phyloP scores from a whole-genome alignment of 192 early-diverging fungal genomes.

The Lobosporangium transversale region DNA sequence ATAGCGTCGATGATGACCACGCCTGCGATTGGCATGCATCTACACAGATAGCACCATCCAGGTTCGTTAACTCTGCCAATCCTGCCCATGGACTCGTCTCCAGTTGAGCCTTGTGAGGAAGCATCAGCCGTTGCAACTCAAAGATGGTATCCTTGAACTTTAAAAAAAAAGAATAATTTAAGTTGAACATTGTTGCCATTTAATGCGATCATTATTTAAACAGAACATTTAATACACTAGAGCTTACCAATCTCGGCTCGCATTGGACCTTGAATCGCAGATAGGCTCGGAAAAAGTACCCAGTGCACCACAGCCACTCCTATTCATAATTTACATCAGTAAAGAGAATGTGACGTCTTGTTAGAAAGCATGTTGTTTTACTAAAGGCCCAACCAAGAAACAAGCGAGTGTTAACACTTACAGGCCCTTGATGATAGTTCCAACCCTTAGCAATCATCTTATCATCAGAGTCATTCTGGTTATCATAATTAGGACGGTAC shows the following conservation, averaged over 20 bases:
- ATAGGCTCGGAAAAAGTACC: conserved; percentile 90
- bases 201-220: too few relatives aligned
- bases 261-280: conserved; percentile 65
- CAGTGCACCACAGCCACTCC: conserved; percentile 97
- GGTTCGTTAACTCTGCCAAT: conserved; percentile 96
- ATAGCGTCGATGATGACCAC: conserved; percentile 83
- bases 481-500: conserved; percentile 96
- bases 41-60: conserved; percentile 79
- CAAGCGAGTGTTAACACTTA: conserved; percentile 24
- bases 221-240: too few relatives aligned
- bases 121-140: conserved; percentile 75
- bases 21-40: conserved; percentile 95
- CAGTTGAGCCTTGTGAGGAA: conserved; percentile 82
- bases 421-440: conserved; percentile 97
- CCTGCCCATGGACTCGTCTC: conserved; percentile 83
- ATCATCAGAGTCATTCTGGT: conserved; percentile 88
- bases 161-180: not conserved
- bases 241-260: conserved; percentile 36
- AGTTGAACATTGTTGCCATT: not conserved
- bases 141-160: conserved; percentile 62
- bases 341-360: not conserved
- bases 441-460: conserved; percentile 91
- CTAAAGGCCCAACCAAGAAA: not conserved
- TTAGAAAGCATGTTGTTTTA: not conserved
- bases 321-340: conserved; percentile 11